Conservation (phyloP, 257 asterid genomes). For the Lycium barbarum region DNA sequence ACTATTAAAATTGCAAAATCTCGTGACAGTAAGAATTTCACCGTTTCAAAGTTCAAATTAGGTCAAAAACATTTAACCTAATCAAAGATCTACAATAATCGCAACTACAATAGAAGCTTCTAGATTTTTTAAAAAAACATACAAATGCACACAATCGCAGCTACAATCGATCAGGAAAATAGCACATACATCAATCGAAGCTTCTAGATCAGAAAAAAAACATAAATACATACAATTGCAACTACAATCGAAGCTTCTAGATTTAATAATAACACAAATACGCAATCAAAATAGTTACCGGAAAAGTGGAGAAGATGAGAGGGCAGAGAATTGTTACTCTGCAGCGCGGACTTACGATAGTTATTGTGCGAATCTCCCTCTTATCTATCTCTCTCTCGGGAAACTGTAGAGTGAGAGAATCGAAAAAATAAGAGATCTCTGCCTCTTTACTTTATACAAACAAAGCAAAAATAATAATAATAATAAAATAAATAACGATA, state of each 20-base stretch:
- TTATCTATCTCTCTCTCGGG: conserved; percentile 28
- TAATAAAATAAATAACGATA: too few species aligned
- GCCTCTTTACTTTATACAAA: not conserved
- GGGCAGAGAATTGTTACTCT: not conserved
- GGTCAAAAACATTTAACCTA: not conserved
- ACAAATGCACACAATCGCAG: not conserved
- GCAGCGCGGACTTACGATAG: not conserved
- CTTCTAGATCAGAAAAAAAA: conserved; percentile 1
- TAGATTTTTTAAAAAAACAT: too few species aligned
- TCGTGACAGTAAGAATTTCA: too few species aligned
- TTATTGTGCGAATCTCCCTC: conserved; percentile 18
- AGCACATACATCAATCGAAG: not conserved
- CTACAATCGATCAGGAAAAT: not conserved
- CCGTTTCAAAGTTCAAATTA: too few species aligned
- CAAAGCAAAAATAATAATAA: not conserved
- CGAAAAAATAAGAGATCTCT: not conserved
- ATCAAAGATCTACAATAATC: not conserved
- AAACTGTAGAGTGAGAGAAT: conserved; percentile 10
- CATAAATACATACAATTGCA: not conserved
- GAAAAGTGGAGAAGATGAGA: conserved; percentile 19
- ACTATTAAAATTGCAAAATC: not conserved
- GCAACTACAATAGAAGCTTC: too few species aligned
- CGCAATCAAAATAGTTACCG: not conserved
- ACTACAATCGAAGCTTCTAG: too few species aligned
- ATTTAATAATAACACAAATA: not conserved